Evolutionary conservation across 139 green algal species (phyloP).

Genomic region (Dunaliella sp.): DNA sequence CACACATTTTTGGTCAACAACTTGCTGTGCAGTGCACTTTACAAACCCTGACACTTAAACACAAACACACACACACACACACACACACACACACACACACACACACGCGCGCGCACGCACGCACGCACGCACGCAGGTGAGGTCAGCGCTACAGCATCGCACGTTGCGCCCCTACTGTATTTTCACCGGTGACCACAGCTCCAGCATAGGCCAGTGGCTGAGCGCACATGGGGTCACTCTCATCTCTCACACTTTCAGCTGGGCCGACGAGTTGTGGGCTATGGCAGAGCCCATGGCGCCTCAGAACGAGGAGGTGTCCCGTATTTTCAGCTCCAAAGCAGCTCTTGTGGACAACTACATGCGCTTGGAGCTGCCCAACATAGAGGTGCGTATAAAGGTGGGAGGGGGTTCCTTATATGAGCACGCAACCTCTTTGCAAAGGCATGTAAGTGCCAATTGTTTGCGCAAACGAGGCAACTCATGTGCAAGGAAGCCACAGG

Average conservation of each 20-base stretch:
- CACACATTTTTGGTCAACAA: no score
- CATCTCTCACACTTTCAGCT: slow-evolving; percentile 31
- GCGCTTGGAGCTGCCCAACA: not conserved
- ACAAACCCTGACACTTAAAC: no score
- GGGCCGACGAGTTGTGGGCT: slow-evolving; percentile 23
- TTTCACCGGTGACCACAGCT: slow-evolving; percentile 28
- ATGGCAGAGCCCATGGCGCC: slow-evolving; percentile 12
- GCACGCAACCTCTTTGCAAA: no score
- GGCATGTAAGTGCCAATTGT: no score
- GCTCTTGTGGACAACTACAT: slow-evolving; percentile 5
- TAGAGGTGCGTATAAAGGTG: not conserved
- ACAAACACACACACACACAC: no score
- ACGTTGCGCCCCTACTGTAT: slow-evolving; percentile 40
- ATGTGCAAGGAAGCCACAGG: no score
- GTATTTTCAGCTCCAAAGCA: not conserved
- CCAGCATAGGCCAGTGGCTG: slow-evolving; percentile 29
- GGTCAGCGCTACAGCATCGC: not conserved
- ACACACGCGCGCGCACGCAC: not conserved
- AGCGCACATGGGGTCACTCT: slow-evolving; percentile 26
- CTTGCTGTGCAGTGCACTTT: no score
- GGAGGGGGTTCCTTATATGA: not conserved
- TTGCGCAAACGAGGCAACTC: no score
- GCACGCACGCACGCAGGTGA: not conserved
- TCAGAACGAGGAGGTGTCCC: slow-evolving; percentile 18
- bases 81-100: not conserved